phyloP scores from a whole-genome alignment of 345 rosid genomes.

The Melaleuca quinquenervia region DNA sequence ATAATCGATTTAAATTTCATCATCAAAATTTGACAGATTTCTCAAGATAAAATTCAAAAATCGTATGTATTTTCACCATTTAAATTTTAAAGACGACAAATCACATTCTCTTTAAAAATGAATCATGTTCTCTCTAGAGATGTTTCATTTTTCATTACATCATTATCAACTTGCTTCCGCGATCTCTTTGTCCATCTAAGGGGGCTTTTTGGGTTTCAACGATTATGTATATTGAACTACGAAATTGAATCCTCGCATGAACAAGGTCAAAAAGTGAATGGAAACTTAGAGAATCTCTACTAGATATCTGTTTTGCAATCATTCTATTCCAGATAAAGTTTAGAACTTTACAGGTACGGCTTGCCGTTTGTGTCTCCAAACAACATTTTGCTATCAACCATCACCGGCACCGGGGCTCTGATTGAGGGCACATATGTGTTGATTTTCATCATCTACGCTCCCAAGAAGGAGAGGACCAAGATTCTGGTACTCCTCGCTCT shows the following conservation, averaged over 20 bases:
- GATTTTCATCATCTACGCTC: neutral
- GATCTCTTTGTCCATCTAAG: neutral
- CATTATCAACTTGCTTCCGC: neutral
- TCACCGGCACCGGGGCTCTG: neutral
- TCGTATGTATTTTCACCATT: neutral
- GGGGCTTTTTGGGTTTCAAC: neutral
- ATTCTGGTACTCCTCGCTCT: neutral
- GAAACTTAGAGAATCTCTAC: neutral
- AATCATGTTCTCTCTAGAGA: neutral
- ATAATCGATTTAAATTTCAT: no score
- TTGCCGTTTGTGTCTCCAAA: neutral
- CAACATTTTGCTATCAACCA: neutral
- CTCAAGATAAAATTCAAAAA: no score
- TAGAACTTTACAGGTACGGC: neutral
- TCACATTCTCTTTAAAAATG: neutral
- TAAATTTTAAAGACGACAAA: neutral
- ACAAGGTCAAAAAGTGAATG: neutral
- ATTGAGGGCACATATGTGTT: neutral
- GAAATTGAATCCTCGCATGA: neutral
- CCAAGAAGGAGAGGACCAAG: neutral
- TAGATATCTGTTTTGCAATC: neutral
- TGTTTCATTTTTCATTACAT: neutral
- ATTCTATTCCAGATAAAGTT: neutral
- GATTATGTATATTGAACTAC: neutral
- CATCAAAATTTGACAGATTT: no score